Evolutionary conservation across 2,329 filamentous ascomycete species (phyloP).

Genomic region (Hirsutella thompsonii): DNA sequence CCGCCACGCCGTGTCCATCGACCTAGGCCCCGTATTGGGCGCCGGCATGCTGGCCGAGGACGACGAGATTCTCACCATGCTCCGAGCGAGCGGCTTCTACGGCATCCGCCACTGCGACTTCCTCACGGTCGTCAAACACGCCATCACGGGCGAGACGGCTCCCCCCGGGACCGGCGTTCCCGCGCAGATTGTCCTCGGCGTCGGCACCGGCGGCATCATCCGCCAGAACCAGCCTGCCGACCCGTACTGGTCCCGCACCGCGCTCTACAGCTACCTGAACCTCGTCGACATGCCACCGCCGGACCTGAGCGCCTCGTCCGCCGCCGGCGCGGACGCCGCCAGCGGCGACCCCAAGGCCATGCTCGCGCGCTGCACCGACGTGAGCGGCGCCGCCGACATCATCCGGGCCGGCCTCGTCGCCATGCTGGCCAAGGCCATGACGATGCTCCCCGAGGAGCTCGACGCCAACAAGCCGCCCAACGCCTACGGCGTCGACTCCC

Average conservation of each 20-base stretch:
- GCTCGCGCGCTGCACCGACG: slow-evolving; percentile 16
- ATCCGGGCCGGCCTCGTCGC: slow-evolving; percentile 22
- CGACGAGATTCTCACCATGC: slow-evolving; percentile 29
- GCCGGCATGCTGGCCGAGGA: slow-evolving; percentile 41
- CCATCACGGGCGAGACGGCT: slow-evolving; percentile 25
- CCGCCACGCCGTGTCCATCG: slow-evolving; percentile 30
- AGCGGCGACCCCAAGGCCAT: slow-evolving; percentile 17
- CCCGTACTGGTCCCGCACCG: slow-evolving; percentile 39
- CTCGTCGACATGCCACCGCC: slow-evolving; percentile 29
- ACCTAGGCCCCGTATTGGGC: slow-evolving; percentile 38
- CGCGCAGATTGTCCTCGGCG: slow-evolving; percentile 35
- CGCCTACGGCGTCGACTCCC: slow-evolving; percentile 38
- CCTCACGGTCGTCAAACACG: slow-evolving; percentile 30
- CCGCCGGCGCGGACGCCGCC: slow-evolving; percentile 1
- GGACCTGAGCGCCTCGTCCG: slow-evolving; percentile 10
- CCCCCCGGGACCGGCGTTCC: slow-evolving; percentile 19
- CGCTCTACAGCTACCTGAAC: slow-evolving; percentile 35
- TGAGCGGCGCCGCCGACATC: slow-evolving; percentile 17
- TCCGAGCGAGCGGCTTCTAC: slow-evolving; percentile 39
- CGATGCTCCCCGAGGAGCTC: slow-evolving; percentile 30
- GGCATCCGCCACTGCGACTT: slow-evolving; percentile 38
- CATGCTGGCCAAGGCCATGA: slow-evolving; percentile 32
- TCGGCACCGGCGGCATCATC: slow-evolving; percentile 41
- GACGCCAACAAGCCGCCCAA: slow-evolving; percentile 25
- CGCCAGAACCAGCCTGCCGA: slow-evolving; percentile 37